Conservation (phyloP, 1,139 yeast genomes). For the Candida dubliniensis region DNA sequence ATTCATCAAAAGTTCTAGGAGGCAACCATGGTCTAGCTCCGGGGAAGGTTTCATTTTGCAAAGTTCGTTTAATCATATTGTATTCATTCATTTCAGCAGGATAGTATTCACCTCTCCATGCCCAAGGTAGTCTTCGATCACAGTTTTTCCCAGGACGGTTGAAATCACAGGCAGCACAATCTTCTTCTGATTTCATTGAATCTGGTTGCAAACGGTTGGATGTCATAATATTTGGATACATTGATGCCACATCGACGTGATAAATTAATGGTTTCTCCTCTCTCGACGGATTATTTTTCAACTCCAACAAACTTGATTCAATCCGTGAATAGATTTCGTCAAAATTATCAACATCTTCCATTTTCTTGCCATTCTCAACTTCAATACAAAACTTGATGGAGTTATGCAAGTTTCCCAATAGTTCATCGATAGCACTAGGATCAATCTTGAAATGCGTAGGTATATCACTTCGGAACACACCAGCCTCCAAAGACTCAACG, state of each 20-base stretch:
- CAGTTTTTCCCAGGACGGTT: conserved; percentile 93
- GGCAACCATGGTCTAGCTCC: conserved; percentile 57
- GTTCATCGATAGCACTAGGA: conserved; percentile 78
- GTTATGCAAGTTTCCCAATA: conserved; percentile 67
- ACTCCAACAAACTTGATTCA: conserved; percentile 50
- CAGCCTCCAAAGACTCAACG: conserved; percentile 96
- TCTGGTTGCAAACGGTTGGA: conserved; percentile 97
- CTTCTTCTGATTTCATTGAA: conserved; percentile 92
- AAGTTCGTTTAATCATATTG: conserved; percentile 80
- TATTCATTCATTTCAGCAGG: conserved; percentile 94
- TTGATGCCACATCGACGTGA: conserved; percentile 98
- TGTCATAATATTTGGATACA: conserved; percentile 99
- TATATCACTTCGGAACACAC: conserved; percentile 91
- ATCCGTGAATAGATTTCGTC: conserved; percentile 70
- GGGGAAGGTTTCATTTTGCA: conserved; percentile 79
- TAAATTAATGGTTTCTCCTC: conserved; percentile 83
- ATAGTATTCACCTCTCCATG: conserved; percentile 96
- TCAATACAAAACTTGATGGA: conserved; percentile 83
- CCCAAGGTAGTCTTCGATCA: conserved; percentile 91
- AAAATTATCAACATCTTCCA: conserved; percentile 77
- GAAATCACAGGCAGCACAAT: conserved; percentile 97
- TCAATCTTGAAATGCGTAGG: conserved; percentile 75
- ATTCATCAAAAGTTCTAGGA: conserved; percentile 66
- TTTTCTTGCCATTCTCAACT: conserved; percentile 71
- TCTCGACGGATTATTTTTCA: conserved; percentile 64